Evolutionary conservation across 2,329 filamentous ascomycete genomes (phyloP).

Genomic region (Elsinoe fawcettii): DNA sequence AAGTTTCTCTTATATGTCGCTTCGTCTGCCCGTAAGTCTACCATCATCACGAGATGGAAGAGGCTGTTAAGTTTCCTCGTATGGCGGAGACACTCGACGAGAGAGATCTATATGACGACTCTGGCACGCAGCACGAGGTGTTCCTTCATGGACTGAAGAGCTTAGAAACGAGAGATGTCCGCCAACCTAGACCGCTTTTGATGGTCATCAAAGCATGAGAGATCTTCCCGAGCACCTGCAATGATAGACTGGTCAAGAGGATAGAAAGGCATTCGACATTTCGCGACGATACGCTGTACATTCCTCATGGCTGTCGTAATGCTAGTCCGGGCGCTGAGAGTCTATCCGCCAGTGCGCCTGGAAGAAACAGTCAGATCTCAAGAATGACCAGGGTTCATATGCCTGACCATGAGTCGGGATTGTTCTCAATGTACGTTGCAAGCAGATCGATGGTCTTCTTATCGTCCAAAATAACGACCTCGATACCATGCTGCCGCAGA

Average conservation of each 20-base stretch:
- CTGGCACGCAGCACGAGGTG: neutral
- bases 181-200: neutral
- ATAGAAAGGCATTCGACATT: too few relatives aligned
- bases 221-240: too few relatives aligned
- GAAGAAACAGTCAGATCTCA: neutral
- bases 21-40: neutral
- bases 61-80: neutral
- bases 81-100: neutral
- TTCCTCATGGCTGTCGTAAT: neutral
- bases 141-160: neutral
- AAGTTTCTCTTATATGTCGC: neutral
- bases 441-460: neutral
- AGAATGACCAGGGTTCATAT: neutral
- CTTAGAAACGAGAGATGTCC: too few relatives aligned
- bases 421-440: slow-evolving; percentile 9
- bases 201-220: neutral
- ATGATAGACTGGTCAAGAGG: too few relatives aligned
- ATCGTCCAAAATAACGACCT: slow-evolving; percentile 9
- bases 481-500: slow-evolving; percentile 6
- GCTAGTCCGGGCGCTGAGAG: too few relatives aligned
- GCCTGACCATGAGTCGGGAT: slow-evolving; percentile 7
- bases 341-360: neutral
- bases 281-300: neutral
- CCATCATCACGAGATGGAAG: neutral
- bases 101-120: neutral